A percentile compares a stretch with the other conserved stretches of the same genome.
phyloP scores from a whole-genome alignment of 1,284 basidiomycete species.

The Microbotryomycetes sp. region DNA sequence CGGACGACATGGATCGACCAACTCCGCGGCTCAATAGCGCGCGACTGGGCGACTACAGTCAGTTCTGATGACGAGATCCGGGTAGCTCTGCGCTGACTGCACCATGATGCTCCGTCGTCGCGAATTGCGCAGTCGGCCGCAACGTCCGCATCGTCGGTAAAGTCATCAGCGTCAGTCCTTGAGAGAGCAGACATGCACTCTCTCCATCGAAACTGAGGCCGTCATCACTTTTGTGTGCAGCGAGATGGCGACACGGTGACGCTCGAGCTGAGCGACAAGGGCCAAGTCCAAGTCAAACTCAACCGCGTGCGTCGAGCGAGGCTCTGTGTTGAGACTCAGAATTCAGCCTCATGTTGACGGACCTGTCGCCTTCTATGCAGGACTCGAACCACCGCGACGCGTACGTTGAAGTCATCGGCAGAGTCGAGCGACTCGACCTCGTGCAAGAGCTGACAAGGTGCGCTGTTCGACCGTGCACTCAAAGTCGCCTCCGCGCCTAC shows the following conservation, averaged over 20 bases:
- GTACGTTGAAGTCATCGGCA: slow-evolving; percentile 69
- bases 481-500: background rate
- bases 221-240: slow-evolving; percentile 38
- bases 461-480: background rate
- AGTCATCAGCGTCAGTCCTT: slow-evolving; percentile 51
- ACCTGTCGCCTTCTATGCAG: slow-evolving; percentile 42
- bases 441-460: slow-evolving; percentile 54
- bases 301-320: slow-evolving; percentile 46
- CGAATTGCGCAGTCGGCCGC: slow-evolving; percentile 45
- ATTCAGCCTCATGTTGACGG: no score
- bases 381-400: slow-evolving; percentile 49
- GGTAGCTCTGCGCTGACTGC: background rate
- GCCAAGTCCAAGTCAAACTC: slow-evolving; percentile 56
- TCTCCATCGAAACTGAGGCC: background rate
- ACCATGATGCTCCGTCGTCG: no score
- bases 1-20: slow-evolving; percentile 24
- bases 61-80: background rate
- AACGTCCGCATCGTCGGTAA: slow-evolving; percentile 67
- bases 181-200: background rate
- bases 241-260: slow-evolving; percentile 53
- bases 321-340: no score
- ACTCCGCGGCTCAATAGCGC: slow-evolving; percentile 27
- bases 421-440: slow-evolving; percentile 51
- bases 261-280: slow-evolving; percentile 64
- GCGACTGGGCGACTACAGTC: slow-evolving; percentile 11